These are phyloP conservation scores for Crithidia thermophila DNA, from an alignment of 208 protist species.

Conservation along the genomic window DNA sequence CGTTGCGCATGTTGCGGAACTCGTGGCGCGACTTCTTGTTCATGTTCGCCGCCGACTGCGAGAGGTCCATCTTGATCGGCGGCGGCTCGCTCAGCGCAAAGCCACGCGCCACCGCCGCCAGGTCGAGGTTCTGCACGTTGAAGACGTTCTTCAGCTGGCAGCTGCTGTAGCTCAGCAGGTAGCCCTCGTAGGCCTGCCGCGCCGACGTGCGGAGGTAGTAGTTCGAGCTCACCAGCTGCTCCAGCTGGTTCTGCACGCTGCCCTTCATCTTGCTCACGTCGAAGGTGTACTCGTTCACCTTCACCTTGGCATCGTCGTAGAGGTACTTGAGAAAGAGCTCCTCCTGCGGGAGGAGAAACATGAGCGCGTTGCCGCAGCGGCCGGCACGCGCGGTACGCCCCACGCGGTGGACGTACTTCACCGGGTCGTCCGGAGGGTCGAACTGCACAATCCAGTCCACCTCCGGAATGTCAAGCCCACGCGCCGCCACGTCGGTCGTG, in stretches of 20 bases:
- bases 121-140: slow-evolving; percentile 97
- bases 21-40: slow-evolving; percentile 88
- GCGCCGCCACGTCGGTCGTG: slow-evolving; percentile 99
- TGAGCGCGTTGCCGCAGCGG: slow-evolving; percentile 91
- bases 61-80: slow-evolving; percentile 91
- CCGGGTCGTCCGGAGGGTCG: slow-evolving; percentile 99
- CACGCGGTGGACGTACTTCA: slow-evolving; percentile 99
- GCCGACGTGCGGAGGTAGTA: slow-evolving; percentile 98
- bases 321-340: slow-evolving; percentile 99
- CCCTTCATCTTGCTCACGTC: slow-evolving; percentile 96
- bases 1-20: slow-evolving; percentile 69
- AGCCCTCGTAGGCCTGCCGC: slow-evolving; percentile 97
- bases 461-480: slow-evolving; percentile 99
- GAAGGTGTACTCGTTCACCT: slow-evolving; percentile 98
- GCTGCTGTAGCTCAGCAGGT: slow-evolving; percentile 98
- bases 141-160: slow-evolving; percentile 99
- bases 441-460: slow-evolving; percentile 99
- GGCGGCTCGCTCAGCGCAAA: slow-evolving; percentile 93
- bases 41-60: slow-evolving; percentile 90
- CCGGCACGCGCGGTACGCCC: slow-evolving; percentile 98
- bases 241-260: slow-evolving; percentile 93
- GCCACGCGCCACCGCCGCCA: slow-evolving; percentile 94
- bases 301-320: slow-evolving; percentile 95
- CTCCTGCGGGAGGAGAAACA: slow-evolving; percentile 99
- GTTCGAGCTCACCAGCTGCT: slow-evolving; percentile 98